Evolutionary conservation across 164 flowering plant species (phyloP), one percentile per base, ranked within the genome.

Genomic region (Saururus chinensis): DNA sequence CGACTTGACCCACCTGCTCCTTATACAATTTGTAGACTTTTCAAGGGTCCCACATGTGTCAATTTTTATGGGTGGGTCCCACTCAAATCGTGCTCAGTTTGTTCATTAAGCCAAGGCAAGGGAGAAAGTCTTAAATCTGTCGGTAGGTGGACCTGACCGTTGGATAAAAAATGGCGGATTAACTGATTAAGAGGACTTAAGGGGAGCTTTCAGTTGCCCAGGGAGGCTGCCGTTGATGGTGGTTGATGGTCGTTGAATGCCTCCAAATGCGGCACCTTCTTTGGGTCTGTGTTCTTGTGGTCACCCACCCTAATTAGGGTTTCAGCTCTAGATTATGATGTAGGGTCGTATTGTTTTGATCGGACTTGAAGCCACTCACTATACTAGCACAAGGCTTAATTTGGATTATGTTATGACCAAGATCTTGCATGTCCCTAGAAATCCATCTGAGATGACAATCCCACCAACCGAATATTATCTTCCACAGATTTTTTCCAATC

Each of bases 241-340:
- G 73, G 73, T 65, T 70, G 65, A 49, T 25, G 40, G 73, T 70
- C 68, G 68, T 70, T 70, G 51, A 54, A 57, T 57, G 7, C 55
- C 61, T 13, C 51, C 19, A 60, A 53, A 23, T 49, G 40, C 42
- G 60, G 10, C 45, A 22, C 9, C 14, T 64, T 56, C 40, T 45
- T 24, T 23, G 58, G 58, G 37, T 24, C 13, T 53, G 23, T 53
- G 56, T 30, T 30, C 37, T 30, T 30, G 37, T 30, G 37, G 6
- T 30, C 6, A 30, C 4, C 37, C 37, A 2, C 37, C 37, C 37
- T 30, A 30, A 30, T 45, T 45, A n/a, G 49, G 14, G 49, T 45
- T 23, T 20, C 56, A 53, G 12, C 56, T 19, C 22, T 23, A 53
- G 10, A 9, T 19, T 53, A 20, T 6, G 19, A 7, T 10, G n/a